Conservation (phyloP, 2,329 filamentous ascomycete genomes). For the Fusarium albidum region DNA sequence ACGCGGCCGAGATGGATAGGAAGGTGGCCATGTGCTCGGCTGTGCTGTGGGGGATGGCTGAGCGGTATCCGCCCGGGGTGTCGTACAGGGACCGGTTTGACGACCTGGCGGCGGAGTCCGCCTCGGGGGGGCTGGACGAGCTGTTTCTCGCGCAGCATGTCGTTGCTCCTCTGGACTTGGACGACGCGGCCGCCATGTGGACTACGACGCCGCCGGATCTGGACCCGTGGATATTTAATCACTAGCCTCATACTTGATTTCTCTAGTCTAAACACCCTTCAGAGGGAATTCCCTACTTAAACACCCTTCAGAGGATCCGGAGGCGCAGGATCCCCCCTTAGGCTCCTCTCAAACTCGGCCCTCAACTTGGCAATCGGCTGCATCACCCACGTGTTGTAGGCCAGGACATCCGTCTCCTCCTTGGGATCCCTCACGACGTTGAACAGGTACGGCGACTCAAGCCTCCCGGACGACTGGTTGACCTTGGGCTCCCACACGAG, state of each 20-base stretch:
- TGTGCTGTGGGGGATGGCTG: slow-evolving; percentile 42
- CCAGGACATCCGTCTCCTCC: slow-evolving; percentile 44
- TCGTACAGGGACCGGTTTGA: slow-evolving; percentile 41
- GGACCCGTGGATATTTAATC: slow-evolving; percentile 14
- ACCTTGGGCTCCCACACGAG: slow-evolving; percentile 47
- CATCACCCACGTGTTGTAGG: slow-evolving; percentile 45
- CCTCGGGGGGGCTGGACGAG: background rate
- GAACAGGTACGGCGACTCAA: slow-evolving; percentile 46
- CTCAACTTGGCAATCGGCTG: slow-evolving; percentile 43
- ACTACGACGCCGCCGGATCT: background rate
- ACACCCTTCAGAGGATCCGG: slow-evolving; percentile 43
- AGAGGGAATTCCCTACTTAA: background rate
- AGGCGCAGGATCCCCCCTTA: slow-evolving; percentile 42
- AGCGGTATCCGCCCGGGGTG: slow-evolving; percentile 36
- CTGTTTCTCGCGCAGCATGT: background rate
- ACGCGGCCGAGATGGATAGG: slow-evolving; percentile 2
- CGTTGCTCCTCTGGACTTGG: slow-evolving; percentile 7
- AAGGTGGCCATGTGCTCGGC: slow-evolving; percentile 34
- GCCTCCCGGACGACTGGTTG: slow-evolving; percentile 42
- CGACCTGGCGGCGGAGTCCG: slow-evolving; percentile 7
- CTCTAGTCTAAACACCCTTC: no score
- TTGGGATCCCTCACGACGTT: slow-evolving; percentile 44
- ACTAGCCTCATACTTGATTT: no score
- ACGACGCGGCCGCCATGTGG: background rate
- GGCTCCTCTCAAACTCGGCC: slow-evolving; percentile 39